Conservation (phyloP, 2,329 filamentous ascomycete species). For the Penicillium sumatraense region DNA sequence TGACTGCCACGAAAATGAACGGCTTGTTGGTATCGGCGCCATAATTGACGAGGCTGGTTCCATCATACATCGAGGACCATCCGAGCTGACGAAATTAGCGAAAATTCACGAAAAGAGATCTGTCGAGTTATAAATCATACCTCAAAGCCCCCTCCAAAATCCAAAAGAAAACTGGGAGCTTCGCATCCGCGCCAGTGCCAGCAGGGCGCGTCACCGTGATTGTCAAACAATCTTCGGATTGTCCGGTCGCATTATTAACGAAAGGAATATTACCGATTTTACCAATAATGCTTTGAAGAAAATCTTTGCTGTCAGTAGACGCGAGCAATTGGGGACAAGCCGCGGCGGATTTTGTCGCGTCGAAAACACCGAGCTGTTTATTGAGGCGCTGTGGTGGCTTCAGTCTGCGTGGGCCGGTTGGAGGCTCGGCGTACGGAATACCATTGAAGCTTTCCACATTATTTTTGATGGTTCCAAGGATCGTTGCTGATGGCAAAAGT, state of each 20-base stretch:
- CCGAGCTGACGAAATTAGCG: too few relatives aligned
- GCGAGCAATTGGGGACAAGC: background rate
- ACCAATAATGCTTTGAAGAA: background rate
- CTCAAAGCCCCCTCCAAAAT: slow-evolving; percentile 69
- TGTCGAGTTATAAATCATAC: too few relatives aligned
- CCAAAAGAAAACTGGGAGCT: slow-evolving; percentile 71
- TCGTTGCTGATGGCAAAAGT: too few relatives aligned
- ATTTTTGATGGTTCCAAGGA: too few relatives aligned
- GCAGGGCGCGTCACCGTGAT: too few relatives aligned
- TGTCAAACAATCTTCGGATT: background rate
- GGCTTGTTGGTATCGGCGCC: slow-evolving; percentile 61
- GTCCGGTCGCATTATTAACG: background rate
- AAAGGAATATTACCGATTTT: background rate
- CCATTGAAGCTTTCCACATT: too few relatives aligned
- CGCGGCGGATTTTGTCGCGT: background rate
- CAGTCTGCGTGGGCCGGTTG: too few relatives aligned
- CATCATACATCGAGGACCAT: slow-evolving; percentile 52
- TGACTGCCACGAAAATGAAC: slow-evolving; percentile 75
- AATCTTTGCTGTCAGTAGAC: background rate
- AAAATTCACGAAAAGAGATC: too few relatives aligned
- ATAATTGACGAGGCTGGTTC: slow-evolving; percentile 34
- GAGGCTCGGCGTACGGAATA: too few relatives aligned
- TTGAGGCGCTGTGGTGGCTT: too few relatives aligned
- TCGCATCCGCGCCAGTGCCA: slow-evolving; percentile 59
- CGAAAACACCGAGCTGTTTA: too few relatives aligned